Evolutionary conservation across 2,329 filamentous ascomycete species (phyloP).

Genomic region (Monilinia vaccinii-corymbosi): DNA sequence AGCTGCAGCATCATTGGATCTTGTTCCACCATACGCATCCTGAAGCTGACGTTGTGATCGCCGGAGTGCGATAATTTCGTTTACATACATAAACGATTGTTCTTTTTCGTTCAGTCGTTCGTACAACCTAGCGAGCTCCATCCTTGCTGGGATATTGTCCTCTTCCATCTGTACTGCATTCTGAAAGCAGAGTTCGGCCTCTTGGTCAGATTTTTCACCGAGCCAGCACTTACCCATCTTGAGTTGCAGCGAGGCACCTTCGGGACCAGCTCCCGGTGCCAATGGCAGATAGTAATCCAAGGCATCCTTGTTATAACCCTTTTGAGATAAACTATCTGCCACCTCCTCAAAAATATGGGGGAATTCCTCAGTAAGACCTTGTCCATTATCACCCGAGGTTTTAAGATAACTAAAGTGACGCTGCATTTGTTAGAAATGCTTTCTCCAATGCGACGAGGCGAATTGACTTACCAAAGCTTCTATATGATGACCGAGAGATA

Average conservation of each 20-base stretch:
- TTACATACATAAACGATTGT: conserved; percentile 67
- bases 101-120: conserved; percentile 64
- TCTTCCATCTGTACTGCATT: conserved; percentile 64
- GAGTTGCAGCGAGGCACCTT: conserved; percentile 36
- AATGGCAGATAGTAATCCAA: conserved; percentile 49
- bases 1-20: conserved; percentile 6
- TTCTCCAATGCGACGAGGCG: conserved; percentile 7
- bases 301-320: conserved; percentile 43
- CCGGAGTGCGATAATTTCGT: conserved; percentile 54
- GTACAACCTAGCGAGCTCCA: conserved; percentile 76
- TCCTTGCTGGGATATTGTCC: conserved; percentile 64
- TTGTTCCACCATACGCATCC: conserved; percentile 29
- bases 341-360: conserved; percentile 72
- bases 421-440: conserved; percentile 31
- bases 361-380: conserved; percentile 51
- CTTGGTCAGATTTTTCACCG: conserved; percentile 49
- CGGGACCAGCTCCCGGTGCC: conserved; percentile 37
- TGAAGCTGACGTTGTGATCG: conserved; percentile 37
- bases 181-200: conserved; percentile 71
- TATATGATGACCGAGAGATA: conserved; percentile 55
- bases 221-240: conserved; percentile 57
- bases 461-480: conserved; percentile 61
- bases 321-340: conserved; percentile 47
- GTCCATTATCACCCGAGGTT: conserved; percentile 43
- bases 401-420: conserved; percentile 63